Evolutionary conservation across 2,329 filamentous ascomycete genomes (phyloP).

Genomic region (Aureobasidium uvarum): DNA sequence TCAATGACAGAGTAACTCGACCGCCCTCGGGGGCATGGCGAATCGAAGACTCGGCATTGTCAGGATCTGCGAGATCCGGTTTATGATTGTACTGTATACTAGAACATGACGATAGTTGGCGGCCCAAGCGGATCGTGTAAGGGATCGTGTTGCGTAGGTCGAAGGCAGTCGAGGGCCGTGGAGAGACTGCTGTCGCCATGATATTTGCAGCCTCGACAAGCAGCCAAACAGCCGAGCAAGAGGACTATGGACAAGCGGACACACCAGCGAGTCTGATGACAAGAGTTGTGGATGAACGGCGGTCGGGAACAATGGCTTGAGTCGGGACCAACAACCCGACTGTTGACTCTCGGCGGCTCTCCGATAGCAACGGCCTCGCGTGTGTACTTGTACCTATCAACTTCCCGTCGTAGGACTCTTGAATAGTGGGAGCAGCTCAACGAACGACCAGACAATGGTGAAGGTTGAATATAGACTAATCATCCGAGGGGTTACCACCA

Average conservation of each 20-base stretch:
- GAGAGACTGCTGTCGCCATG: slow-evolving; percentile 24
- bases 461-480: not conserved
- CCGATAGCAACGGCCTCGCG: not conserved
- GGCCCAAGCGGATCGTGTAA: slow-evolving; percentile 26
- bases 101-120: slow-evolving; percentile 23
- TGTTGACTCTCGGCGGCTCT: slow-evolving; percentile 3
- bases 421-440: not conserved
- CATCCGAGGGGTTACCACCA: not conserved
- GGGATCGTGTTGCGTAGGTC: slow-evolving; percentile 23
- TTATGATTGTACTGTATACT: slow-evolving; percentile 47
- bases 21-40: slow-evolving; percentile 13
- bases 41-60: slow-evolving; percentile 35
- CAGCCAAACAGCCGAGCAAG: not conserved
- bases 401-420: not conserved
- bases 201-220: not conserved
- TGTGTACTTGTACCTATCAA: not conserved
- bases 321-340: not conserved
- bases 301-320: slow-evolving; percentile 1
- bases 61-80: slow-evolving; percentile 38
- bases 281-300: not conserved
- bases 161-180: slow-evolving; percentile 17
- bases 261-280: slow-evolving; percentile 18
- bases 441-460: not conserved
- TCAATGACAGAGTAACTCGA: slow-evolving; percentile 30
- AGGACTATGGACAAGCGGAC: slow-evolving; percentile 13